Conservation (phyloP, 2,329 filamentous ascomycete species). For the Cladophialophora carrionii region DNA sequence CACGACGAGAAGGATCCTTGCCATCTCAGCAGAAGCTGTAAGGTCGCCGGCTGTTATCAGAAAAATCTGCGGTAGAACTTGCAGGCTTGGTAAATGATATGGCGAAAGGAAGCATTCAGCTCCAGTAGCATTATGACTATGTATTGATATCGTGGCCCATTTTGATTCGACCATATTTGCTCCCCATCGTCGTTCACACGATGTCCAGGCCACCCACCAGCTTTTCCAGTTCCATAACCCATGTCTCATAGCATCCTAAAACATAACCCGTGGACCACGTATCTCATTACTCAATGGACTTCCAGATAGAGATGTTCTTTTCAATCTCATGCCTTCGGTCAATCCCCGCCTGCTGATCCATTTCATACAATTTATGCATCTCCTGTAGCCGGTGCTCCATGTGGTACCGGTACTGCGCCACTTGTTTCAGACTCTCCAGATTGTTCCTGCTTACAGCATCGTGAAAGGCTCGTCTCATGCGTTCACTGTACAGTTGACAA, state of each 20-base stretch:
- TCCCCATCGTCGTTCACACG: neutral
- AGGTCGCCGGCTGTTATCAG: too few species aligned
- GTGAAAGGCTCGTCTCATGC: conserved; percentile 75
- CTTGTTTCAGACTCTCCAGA: conserved; percentile 64
- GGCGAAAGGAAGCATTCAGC: neutral
- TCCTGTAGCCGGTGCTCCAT: conserved; percentile 64
- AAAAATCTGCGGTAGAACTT: too few species aligned
- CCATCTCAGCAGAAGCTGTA: too few species aligned
- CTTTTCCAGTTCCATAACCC: conserved; percentile 2
- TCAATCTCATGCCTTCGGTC: conserved; percentile 53
- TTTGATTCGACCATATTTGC: neutral
- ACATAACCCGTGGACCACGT: conserved; percentile 11
- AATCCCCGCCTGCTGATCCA: conserved; percentile 64
- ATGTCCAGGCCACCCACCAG: neutral
- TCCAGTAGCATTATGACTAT: neutral
- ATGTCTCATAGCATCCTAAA: conserved; percentile 8
- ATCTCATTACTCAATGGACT: conserved; percentile 33
- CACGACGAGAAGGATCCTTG: too few species aligned
- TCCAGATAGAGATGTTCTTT: conserved; percentile 57
- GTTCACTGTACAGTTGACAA: conserved; percentile 79
- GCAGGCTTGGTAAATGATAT: too few species aligned
- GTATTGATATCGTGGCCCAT: neutral
- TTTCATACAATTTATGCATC: conserved; percentile 57
- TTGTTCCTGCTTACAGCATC: conserved; percentile 70
- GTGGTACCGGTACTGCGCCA: conserved; percentile 60